phyloP scores from a whole-genome alignment of 305 asterid species.

The Fraxinus albicans region DNA sequence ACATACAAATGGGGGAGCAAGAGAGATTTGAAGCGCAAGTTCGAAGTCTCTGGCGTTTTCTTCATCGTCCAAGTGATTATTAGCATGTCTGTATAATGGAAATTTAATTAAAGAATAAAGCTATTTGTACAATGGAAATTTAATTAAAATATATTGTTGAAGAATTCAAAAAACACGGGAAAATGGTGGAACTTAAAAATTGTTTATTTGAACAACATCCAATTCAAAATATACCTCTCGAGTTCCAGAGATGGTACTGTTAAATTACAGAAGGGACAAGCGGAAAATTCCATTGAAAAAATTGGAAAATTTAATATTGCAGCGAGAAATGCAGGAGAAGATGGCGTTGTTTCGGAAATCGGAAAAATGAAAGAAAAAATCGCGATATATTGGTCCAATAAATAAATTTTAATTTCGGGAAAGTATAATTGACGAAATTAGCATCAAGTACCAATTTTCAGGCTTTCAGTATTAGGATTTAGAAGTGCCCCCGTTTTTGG shows the following conservation, averaged over 20 bases:
- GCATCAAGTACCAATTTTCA: background rate
- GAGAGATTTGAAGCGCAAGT: constrained; percentile 47
- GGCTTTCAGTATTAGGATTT: background rate
- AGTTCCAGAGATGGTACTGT: constrained; percentile 45
- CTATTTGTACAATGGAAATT: background rate
- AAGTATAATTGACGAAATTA: background rate
- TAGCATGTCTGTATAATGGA: constrained; percentile 54
- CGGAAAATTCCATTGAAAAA: constrained; percentile 44
- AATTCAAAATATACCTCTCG: constrained; percentile 37
- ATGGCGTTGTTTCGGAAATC: background rate
- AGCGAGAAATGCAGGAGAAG: background rate
- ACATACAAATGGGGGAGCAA: constrained; percentile 37
- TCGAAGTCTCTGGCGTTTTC: constrained; percentile 50
- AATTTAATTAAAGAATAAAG: constrained; percentile 6
- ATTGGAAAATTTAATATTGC: constrained; percentile 1
- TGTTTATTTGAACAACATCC: background rate
- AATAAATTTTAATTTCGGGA: no score
- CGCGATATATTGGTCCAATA: background rate
- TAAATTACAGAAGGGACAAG: constrained; percentile 61
- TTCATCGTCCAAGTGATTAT: constrained; percentile 64
- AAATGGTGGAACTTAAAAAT: constrained; percentile 3
- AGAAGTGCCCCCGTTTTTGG: no score
- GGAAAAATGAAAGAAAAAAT: background rate
- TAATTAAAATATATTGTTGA: background rate
- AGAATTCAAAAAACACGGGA: background rate